A percentile compares a stretch with the other conserved stretches of the same genome.
Conservation (phyloP, 768 basidiomycete genomes). For the Termitomyces sp. region DNA sequence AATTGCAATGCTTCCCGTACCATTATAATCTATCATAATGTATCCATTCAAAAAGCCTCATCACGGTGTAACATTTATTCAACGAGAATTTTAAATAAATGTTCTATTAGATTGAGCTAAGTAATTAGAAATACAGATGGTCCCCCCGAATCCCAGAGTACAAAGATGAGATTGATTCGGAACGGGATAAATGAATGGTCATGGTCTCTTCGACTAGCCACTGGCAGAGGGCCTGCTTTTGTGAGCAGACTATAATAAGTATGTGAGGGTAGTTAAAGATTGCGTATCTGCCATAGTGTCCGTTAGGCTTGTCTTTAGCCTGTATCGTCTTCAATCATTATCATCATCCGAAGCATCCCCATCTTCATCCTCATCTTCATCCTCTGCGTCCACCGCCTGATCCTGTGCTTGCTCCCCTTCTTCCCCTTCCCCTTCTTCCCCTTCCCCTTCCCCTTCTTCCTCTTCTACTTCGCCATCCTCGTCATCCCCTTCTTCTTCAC, state of each 20-base stretch:
- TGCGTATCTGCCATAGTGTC: not conserved
- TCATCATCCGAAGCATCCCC: no score
- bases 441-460: conserved; percentile 15
- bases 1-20: not conserved
- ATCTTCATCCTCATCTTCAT: conserved; percentile 12
- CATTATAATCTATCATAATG: not conserved
- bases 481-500: conserved; percentile 21
- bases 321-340: conserved; percentile 11
- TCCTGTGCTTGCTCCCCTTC: conserved; percentile 22
- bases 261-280: no score
- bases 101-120: no score
- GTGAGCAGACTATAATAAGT: no score
- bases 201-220: no score
- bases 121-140: conserved; percentile 1
- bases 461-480: conserved; percentile 17
- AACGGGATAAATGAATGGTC: not conserved
- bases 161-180: not conserved
- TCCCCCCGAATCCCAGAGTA: not conserved
- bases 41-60: not conserved
- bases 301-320: conserved; percentile 2
- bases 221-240: no score
- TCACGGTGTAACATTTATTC: not conserved
- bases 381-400: not conserved
- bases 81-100: not conserved
- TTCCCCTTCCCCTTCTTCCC: conserved; percentile 12